These are phyloP conservation scores for Backusella mclennaniae DNA, from an alignment of 192 early-diverging fungal genomes.

Conservation along the genomic window DNA sequence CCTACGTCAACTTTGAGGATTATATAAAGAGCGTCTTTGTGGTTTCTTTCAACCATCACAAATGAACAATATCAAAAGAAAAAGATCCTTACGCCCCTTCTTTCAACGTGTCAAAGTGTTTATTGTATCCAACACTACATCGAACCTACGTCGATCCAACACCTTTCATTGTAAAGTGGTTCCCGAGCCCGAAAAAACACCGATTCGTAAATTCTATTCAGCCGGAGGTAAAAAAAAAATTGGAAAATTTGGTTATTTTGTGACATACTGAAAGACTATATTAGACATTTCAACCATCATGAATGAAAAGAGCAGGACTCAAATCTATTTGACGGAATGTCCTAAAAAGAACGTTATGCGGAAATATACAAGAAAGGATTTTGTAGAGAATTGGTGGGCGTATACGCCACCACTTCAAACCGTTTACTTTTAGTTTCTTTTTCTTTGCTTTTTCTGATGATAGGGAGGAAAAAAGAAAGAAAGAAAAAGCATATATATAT, in stretches of 20 bases:
- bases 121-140: not conserved
- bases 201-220: not conserved
- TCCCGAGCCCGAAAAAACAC: not conserved
- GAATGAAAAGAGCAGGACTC: constrained; percentile 1
- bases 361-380: constrained; percentile 1
- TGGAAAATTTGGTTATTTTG: too few relatives aligned
- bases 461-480: not conserved
- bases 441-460: not conserved
- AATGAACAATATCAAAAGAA: not conserved
- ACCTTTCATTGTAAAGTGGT: not conserved
- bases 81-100: not conserved
- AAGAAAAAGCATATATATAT: not conserved
- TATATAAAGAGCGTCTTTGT: not conserved
- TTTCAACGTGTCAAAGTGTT: not conserved
- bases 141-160: not conserved
- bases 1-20: not conserved
- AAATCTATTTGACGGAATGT: not conserved
- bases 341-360: not conserved
- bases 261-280: not conserved
- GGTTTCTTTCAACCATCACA: not conserved
- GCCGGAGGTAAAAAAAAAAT: not conserved
- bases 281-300: not conserved
- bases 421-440: not conserved
- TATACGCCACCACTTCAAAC: constrained; percentile 5
- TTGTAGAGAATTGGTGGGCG: constrained; percentile 1